phyloP scores from a whole-genome alignment of 2,329 filamentous ascomycete genomes.

The Neonectria sp. region DNA sequence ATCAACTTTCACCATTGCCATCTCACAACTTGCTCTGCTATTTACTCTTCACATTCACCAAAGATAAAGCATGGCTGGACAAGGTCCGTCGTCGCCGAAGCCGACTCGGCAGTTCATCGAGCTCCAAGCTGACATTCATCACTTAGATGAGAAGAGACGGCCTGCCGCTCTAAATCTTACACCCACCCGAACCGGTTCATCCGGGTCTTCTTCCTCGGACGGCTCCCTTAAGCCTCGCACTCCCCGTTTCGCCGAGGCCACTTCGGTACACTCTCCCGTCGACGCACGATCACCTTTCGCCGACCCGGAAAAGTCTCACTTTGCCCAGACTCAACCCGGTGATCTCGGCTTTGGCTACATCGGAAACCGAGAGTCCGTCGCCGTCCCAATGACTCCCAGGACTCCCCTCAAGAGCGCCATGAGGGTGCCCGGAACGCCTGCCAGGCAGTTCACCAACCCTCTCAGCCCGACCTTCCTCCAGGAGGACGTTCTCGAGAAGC shows the following conservation, averaged over 20 bases:
- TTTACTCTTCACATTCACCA: constrained; percentile 33
- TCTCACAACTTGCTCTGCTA: constrained; percentile 10
- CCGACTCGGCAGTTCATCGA: constrained; percentile 7
- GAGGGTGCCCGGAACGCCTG: constrained; percentile 88
- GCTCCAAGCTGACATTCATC: constrained; percentile 42
- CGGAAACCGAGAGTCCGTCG: constrained; percentile 71
- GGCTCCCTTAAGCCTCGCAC: constrained; percentile 79
- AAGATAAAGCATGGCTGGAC: constrained; percentile 53
- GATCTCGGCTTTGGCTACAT: constrained; percentile 97
- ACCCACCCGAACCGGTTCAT: constrained; percentile 64
- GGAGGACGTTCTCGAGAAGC: constrained; percentile 89
- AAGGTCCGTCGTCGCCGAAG: constrained; percentile 54
- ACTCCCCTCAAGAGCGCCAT: constrained; percentile 92
- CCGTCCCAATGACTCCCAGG: constrained; percentile 77
- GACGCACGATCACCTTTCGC: constrained; percentile 73
- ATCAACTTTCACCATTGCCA: constrained; percentile 28
- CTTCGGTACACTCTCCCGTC: constrained; percentile 82
- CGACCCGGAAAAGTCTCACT: constrained; percentile 69
- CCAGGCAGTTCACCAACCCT: constrained; percentile 78
- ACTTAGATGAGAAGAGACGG: constrained; percentile 68
- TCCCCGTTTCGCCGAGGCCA: constrained; percentile 86
- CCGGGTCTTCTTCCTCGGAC: constrained; percentile 66
- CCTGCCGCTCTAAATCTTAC: constrained; percentile 70
- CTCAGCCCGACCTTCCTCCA: constrained; percentile 93
- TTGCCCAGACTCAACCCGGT: constrained; percentile 78